phyloP scores from a whole-genome alignment of 2,329 filamentous ascomycete genomes.

The Colletotrichum eremochloae region DNA sequence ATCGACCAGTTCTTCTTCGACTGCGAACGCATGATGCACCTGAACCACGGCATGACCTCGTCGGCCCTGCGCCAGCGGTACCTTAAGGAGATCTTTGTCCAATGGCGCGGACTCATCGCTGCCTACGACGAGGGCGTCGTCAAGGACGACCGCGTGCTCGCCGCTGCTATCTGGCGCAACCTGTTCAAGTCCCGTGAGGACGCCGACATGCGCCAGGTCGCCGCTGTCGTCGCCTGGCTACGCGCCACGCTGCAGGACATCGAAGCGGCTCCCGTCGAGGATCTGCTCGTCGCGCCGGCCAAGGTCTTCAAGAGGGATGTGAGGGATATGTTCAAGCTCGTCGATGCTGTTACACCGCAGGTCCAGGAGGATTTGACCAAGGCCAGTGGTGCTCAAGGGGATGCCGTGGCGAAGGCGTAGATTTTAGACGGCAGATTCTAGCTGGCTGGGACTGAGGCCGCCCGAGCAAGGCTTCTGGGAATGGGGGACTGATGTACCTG shows the following conservation, averaged over 20 bases:
- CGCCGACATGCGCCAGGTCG: conserved; percentile 63
- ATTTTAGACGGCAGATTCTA: conserved; percentile 30
- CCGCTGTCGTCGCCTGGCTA: conserved; percentile 71
- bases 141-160: conserved; percentile 82
- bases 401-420: conserved; percentile 43
- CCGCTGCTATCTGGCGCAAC: conserved; percentile 92
- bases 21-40: conserved; percentile 85
- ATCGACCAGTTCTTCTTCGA: conserved; percentile 96
- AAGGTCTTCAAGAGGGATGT: conserved; percentile 60
- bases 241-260: conserved; percentile 61
- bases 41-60: conserved; percentile 78
- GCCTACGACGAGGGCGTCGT: conserved; percentile 87
- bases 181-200: conserved; percentile 79
- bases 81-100: conserved; percentile 90
- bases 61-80: conserved; percentile 72
- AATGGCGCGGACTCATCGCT: conserved; percentile 89
- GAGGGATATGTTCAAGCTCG: conserved; percentile 52
- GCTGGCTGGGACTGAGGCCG: conserved; percentile 5
- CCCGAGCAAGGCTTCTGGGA: background rate
- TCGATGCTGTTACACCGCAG: conserved; percentile 50
- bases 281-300: conserved; percentile 53
- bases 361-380: conserved; percentile 41
- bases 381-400: conserved; percentile 16
- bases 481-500: background rate
- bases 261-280: conserved; percentile 63